Evolutionary conservation across 2,329 filamentous ascomycete species (phyloP), one percentile per base, ranked within the genome.

Genomic region (Boeremia exigua): DNA sequence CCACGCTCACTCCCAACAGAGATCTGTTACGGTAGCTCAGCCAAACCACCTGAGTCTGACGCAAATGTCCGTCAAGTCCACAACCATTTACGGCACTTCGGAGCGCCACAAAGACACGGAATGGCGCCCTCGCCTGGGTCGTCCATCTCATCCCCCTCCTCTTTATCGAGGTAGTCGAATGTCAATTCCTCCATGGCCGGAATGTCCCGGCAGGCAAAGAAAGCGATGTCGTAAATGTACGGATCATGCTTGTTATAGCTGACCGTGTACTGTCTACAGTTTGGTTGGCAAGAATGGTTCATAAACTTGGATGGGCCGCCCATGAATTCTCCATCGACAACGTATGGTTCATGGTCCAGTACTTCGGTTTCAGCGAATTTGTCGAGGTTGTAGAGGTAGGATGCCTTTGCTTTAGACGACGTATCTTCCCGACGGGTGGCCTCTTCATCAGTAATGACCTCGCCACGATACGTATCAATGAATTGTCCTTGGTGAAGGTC

Each of bases 201-300:
- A 27, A 94, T 90, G 48, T 90, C 82, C 37, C 82, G 77, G 28
- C 87, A 82, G 0, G 91, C 89, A 66, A 94, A 94, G 56, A 94
- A 82, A 0, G 89, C 90, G 43, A 94, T 78, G 57, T 92, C 89
- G 70, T 94, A 92, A 6, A 93, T 81, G 42, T 86, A 83, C 55
- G 86, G 86, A 66, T 93, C 89, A 0, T 88, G 85, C 58, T 90
- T 88, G 67, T 93, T 90, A 46, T 89, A 90, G 1, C 90, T 88
- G 1, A 91, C 86, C 0, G 89, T 90, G 74, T 93, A 94, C 57
- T 92, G 91, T 12, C 88, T 82, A 68, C 92, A 82, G 67, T 93
- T 94, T 0, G 91, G 90, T 4, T 90, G 84, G 71, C 91, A 94
- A 2, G 85, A 89, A 72, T 95, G 91, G 66, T 95, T 95, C 72